Evolutionary conservation across 2,329 filamentous ascomycete genomes (phyloP).

Genomic region (Beauveria sp.): DNA sequence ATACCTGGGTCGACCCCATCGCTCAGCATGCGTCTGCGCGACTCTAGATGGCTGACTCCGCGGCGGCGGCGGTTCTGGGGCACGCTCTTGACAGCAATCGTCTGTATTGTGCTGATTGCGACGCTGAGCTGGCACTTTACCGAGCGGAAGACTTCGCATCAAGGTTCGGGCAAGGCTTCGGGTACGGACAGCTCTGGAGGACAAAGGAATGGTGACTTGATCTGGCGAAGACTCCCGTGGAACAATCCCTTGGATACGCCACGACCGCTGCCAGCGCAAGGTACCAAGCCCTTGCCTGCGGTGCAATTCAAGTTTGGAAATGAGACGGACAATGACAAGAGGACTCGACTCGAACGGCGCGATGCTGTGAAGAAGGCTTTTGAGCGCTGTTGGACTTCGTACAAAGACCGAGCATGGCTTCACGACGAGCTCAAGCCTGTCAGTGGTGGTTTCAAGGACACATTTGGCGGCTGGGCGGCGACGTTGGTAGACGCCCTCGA

Average conservation of each 20-base stretch:
- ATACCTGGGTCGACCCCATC: background rate
- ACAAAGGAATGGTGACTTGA: background rate
- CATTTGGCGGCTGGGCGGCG: slow-evolving; percentile 48
- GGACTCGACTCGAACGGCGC: slow-evolving; percentile 26
- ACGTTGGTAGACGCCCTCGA: slow-evolving; percentile 54
- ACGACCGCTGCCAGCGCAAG: background rate
- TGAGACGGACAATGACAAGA: slow-evolving; percentile 14
- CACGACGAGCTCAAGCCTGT: slow-evolving; percentile 45
- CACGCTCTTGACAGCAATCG: background rate
- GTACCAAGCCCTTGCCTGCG: background rate
- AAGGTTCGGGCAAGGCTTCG: background rate
- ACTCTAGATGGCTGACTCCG: background rate
- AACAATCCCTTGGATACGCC: slow-evolving; percentile 4
- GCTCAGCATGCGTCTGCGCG: background rate
- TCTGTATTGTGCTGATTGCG: background rate
- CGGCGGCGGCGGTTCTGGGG: background rate
- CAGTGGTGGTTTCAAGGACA: slow-evolving; percentile 35
- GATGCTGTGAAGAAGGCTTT: slow-evolving; percentile 36
- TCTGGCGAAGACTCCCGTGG: slow-evolving; percentile 8
- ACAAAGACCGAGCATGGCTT: slow-evolving; percentile 44
- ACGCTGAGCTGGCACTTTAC: slow-evolving; percentile 1
- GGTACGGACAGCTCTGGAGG: background rate
- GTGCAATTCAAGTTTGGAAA: slow-evolving; percentile 9
- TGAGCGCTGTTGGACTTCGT: slow-evolving; percentile 39
- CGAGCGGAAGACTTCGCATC: background rate